Base-by-base conservation (phyloP, 2,329 filamentous ascomycete genomes). In the Penicillium sp. region DNA sequence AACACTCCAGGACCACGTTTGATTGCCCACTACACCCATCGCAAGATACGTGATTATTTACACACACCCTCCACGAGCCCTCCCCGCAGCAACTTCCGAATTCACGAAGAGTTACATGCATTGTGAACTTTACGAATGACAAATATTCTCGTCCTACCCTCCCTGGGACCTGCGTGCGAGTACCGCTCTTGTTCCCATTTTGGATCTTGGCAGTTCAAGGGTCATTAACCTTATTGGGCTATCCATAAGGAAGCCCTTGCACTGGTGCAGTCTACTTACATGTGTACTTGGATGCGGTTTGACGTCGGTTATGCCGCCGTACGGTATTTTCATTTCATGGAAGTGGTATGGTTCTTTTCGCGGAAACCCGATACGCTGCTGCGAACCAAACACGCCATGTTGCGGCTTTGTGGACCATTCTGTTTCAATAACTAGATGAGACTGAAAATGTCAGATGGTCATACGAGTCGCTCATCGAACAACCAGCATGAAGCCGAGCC, bases 81-180 rank as follows among this genome's bases (percentile, higher is more conserved):
- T 18, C 8, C 4, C 26, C 14, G 29, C 30, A 50, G 39, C 39
- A 50, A 19, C 40, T 44, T n/a, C 47, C 40, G 30, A 44, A 50
- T 40, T 14, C 18, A 35, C n/a, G 1, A 19, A 46, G 51, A 56
- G 44, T 60, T 61, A 61, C 59, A 61, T 61, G 55, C 51, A 50
- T 40, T 47, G 23, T 30, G 26, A 39, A 39, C 48, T 53, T 42
- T 39, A 49, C 38, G 16, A 26, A 43, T 58, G 43, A 56, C 47
- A 51, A 61, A 53, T 58, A 35, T 14, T 7, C 35, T 52, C 42
- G 57, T 61, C 51, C 49, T 44, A 61, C 59, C 43, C 38, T 19
- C 30, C 47, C 14, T 36, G n/a, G n/a, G 39, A 19, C 30, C 39
- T 44, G 19, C 30, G 39, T 50, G 30, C 6, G 23, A 44, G 38